These are phyloP conservation scores for Posidonia australis DNA, from an alignment of 106 monocot genomes.

Conservation along the genomic window DNA sequence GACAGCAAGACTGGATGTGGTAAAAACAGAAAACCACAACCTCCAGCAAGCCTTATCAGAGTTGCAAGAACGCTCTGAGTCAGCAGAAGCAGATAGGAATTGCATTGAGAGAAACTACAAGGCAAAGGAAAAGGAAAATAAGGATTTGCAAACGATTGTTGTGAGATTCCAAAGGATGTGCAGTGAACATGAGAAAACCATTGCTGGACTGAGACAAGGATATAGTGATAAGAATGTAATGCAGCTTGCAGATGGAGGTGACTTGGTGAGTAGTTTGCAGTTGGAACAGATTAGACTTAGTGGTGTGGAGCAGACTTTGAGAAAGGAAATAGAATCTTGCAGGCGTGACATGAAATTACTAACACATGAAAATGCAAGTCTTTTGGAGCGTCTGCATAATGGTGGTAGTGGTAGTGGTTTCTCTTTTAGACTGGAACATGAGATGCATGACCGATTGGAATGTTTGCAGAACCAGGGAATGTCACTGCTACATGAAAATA, in stretches of 20 bases:
- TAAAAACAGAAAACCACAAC: constrained; percentile 28
- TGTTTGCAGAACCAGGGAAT: constrained; percentile 42
- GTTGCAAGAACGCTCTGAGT: constrained; percentile 33
- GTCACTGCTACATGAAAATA: constrained; percentile 47
- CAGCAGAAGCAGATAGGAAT: constrained; percentile 37
- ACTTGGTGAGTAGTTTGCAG: constrained; percentile 34
- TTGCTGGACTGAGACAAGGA: constrained; percentile 53
- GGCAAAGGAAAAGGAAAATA: constrained; percentile 57
- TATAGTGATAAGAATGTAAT: constrained; percentile 30
- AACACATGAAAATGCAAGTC: constrained; percentile 47
- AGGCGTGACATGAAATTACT: constrained; percentile 49
- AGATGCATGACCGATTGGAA: constrained; percentile 41
- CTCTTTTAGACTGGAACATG: constrained; percentile 45
- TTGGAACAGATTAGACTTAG: constrained; percentile 63
- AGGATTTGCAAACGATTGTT: constrained; percentile 49
- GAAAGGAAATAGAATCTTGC: constrained; percentile 67
- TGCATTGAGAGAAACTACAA: constrained; percentile 38
- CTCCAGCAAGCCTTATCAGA: constrained; percentile 40
- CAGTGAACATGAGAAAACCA: constrained; percentile 83
- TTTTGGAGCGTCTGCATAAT: constrained; percentile 44
- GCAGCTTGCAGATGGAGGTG: constrained; percentile 17
- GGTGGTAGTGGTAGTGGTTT: constrained; percentile 20
- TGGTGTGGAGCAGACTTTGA: constrained; percentile 70
- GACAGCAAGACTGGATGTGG: constrained; percentile 33
- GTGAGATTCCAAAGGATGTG: constrained; percentile 51